These are phyloP conservation scores for Hypsizygus marmoreus DNA, from an alignment of 768 basidiomycete genomes.

Conservation along the genomic window DNA sequence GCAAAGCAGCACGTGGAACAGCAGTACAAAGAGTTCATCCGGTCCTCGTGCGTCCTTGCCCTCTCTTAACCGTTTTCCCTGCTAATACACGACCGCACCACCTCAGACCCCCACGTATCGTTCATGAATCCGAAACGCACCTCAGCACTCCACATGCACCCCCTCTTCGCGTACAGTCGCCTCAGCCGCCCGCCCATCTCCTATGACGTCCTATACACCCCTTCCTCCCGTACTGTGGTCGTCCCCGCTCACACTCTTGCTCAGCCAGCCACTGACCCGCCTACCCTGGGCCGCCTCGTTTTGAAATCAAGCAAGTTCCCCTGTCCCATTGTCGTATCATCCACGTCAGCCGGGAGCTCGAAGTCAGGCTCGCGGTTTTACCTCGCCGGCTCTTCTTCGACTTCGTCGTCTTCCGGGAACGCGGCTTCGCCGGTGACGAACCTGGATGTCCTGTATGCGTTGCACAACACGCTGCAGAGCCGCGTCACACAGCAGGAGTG, in stretches of 20 bases:
- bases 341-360: conserved; percentile 9
- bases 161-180: conserved; percentile 57
- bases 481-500: conserved; percentile 69
- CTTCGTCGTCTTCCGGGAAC: too few species aligned
- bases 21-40: conserved; percentile 34
- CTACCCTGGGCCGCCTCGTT: conserved; percentile 1
- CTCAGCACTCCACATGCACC: conserved; percentile 58
- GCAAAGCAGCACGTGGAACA: conserved; percentile 49
- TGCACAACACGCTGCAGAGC: conserved; percentile 55
- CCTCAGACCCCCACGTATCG: conserved; percentile 33
- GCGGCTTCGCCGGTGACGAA: conserved; percentile 64
- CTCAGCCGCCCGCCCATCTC: conserved; percentile 62
- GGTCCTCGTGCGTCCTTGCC: conserved; percentile 39
- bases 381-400: conserved; percentile 2
- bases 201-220: conserved; percentile 58
- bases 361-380: conserved; percentile 2
- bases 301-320: conserved; percentile 13
- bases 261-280: conserved; percentile 14
- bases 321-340: conserved; percentile 27
- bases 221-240: conserved; percentile 39
- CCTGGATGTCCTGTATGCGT: conserved; percentile 60
- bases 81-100: conserved; percentile 2
- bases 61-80: conserved; percentile 7
- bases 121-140: conserved; percentile 36
- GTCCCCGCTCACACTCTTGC: conserved; percentile 6